phyloP scores from a whole-genome alignment of 2,329 filamentous ascomycete genomes.

The Fusarium sp. region DNA sequence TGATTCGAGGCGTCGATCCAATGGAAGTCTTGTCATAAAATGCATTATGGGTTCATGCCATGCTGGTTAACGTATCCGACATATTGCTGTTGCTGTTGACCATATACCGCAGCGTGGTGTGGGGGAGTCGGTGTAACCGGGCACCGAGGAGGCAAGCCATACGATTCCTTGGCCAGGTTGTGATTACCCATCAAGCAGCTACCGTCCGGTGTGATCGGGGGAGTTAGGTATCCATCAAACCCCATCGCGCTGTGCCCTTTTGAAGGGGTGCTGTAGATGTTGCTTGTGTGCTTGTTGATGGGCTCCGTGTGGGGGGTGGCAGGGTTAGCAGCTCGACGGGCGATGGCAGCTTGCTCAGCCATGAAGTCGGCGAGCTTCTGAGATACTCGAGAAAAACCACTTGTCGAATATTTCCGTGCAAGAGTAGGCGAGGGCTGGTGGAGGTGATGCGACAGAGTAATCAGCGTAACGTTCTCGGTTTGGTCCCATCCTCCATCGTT shows the following conservation, averaged over 20 bases:
- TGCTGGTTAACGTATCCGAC: constrained; percentile 56
- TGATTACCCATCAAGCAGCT: constrained; percentile 62
- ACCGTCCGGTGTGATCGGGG: constrained; percentile 84
- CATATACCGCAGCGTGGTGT: constrained; percentile 51
- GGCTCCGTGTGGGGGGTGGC: constrained; percentile 70
- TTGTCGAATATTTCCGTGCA: constrained; percentile 68
- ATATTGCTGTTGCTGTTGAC: constrained; percentile 53
- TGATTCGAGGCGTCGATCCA: constrained; percentile 18
- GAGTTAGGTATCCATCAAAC: constrained; percentile 82
- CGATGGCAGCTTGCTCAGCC: constrained; percentile 67
- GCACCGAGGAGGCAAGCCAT: constrained; percentile 64
- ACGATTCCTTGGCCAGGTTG: constrained; percentile 59
- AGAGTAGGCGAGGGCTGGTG: constrained; percentile 68
- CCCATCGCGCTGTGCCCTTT: constrained; percentile 75
- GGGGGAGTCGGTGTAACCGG: constrained; percentile 71
- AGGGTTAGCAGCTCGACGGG: constrained; percentile 61
- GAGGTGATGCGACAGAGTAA: constrained; percentile 68
- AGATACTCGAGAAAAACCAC: constrained; percentile 64
- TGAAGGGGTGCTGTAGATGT: constrained; percentile 81
- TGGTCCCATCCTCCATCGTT: constrained; percentile 81
- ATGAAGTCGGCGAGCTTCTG: constrained; percentile 68
- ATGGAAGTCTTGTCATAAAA: constrained; percentile 19
- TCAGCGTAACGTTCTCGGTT: constrained; percentile 73
- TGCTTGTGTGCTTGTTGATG: constrained; percentile 60
- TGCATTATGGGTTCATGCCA: constrained; percentile 57